Evolutionary conservation across 306 rosid species (phyloP), one percentile per base, ranked within the genome.

Genomic region (Rubus parviflorus): DNA sequence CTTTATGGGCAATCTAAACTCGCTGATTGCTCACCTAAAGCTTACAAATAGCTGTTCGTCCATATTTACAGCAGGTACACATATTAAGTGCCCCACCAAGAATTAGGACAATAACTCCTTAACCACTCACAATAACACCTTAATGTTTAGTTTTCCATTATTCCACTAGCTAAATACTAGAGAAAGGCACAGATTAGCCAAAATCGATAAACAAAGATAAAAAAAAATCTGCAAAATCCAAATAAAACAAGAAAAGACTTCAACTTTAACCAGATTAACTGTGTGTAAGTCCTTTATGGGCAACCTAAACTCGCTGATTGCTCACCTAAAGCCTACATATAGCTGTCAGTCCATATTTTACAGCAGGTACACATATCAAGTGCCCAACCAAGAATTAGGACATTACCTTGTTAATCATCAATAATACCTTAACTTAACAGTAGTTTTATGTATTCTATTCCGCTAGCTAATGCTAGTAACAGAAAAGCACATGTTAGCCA

Each of bases 301-400:
- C 85, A 88, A 76, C 10, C 73, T 85, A 83, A 77, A 80, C 82
- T 88, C 64, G 30, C 73, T 68, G 6, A 83, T 78, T 80, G 74
- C 96, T 87, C 97, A 87, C 85, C 96, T 90, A 90, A 86, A 87
- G 92, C 88, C 87, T 83, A 86, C 87, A 37, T n/a, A 57, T 84
- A 75, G 72, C 62, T 92, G 58, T 92, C 40, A 66, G 89, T 90
- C 97, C 88, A 92, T 83, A 86, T 88, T 90, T 30, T 90, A 90
- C 89, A 85, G 93, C 89, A 86, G 87, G 88, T 57, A 78, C 93
- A 88, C 96, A 83, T 80, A 80, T 77, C 86, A 54, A 77, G 91
- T 68, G 89, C 43, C 89, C 97, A 71, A 70, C 90, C 97, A 92
- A 92, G 96, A 92, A 92, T 92, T 89, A 88, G 93, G 1, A 60